Evolutionary conservation across 2,329 filamentous ascomycete species (phyloP).

Genomic region (Aspergillus transmontanensis): DNA sequence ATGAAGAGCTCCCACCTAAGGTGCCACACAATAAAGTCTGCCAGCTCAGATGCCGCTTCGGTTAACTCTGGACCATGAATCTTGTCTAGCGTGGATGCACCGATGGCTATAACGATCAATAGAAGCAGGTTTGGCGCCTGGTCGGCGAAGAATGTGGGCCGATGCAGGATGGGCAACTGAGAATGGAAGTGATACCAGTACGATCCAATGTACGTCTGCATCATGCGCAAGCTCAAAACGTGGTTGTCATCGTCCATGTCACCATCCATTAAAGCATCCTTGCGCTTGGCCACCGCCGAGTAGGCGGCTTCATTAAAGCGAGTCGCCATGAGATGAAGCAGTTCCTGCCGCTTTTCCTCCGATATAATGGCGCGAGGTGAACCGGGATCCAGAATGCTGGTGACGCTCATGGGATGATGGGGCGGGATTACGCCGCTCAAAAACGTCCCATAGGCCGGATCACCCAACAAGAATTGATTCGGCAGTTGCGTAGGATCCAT

Average conservation of each 20-base stretch:
- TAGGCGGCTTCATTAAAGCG: slow-evolving; percentile 82
- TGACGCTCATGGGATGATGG: slow-evolving; percentile 87
- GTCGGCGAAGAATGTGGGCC: slow-evolving; percentile 88
- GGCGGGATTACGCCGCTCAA: slow-evolving; percentile 50
- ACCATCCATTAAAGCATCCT: slow-evolving; percentile 76
- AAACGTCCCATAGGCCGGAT: slow-evolving; percentile 51
- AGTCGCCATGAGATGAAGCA: slow-evolving; percentile 78
- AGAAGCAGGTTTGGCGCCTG: slow-evolving; percentile 82
- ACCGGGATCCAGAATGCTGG: slow-evolving; percentile 77
- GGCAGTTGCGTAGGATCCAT: slow-evolving; percentile 49
- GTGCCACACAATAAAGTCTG: slow-evolving; percentile 90
- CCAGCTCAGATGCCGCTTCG: slow-evolving; percentile 76
- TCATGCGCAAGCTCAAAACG: slow-evolving; percentile 83
- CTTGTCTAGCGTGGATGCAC: slow-evolving; percentile 85
- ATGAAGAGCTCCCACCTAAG: slow-evolving; percentile 96
- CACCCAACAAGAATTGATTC: slow-evolving; percentile 54
- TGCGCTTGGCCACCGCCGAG: slow-evolving; percentile 71
- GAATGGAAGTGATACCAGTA: slow-evolving; percentile 96
- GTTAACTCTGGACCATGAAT: slow-evolving; percentile 74
- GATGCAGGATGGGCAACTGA: slow-evolving; percentile 91
- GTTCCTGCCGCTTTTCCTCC: slow-evolving; percentile 80
- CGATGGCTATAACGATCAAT: slow-evolving; percentile 88
- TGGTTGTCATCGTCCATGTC: slow-evolving; percentile 66
- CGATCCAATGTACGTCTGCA: slow-evolving; percentile 89
- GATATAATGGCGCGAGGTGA: slow-evolving; percentile 79